phyloP scores from a whole-genome alignment of 78 protist genomes.

The Dictyostelium firmibasis region DNA sequence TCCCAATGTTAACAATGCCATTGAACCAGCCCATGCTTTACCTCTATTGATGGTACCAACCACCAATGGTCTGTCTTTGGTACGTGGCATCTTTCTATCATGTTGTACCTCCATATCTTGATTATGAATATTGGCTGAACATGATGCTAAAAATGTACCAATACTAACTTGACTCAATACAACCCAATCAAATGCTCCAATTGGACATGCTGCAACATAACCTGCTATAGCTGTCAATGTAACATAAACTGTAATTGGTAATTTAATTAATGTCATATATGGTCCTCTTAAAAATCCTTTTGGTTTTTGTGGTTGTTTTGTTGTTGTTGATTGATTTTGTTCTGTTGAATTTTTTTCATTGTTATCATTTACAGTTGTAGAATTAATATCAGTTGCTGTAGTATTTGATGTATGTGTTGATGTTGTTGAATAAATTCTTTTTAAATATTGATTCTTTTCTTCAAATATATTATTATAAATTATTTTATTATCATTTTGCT shows the following conservation, averaged over 20 bases:
- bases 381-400: neutral
- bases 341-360: neutral
- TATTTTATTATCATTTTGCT: neutral
- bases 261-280: constrained; percentile 26
- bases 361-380: neutral
- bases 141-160: constrained; percentile 61
- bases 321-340: neutral
- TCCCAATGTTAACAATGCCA: neutral
- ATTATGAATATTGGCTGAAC: constrained; percentile 52
- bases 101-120: constrained; percentile 62
- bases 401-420: neutral
- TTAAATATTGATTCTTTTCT: neutral
- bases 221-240: constrained; percentile 61
- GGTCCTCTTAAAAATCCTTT: constrained; percentile 21
- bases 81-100: constrained; percentile 52
- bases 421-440: neutral
- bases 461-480: neutral
- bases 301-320: neutral
- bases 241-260: constrained; percentile 68
- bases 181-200: neutral
- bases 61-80: constrained; percentile 36
- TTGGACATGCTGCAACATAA: constrained; percentile 53
- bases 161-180: constrained; percentile 5
- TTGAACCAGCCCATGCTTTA: neutral
- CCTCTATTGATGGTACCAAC: constrained; percentile 35